phyloP scores from a whole-genome alignment of 2,329 filamentous ascomycete species.

The Alternaria gaisen region DNA sequence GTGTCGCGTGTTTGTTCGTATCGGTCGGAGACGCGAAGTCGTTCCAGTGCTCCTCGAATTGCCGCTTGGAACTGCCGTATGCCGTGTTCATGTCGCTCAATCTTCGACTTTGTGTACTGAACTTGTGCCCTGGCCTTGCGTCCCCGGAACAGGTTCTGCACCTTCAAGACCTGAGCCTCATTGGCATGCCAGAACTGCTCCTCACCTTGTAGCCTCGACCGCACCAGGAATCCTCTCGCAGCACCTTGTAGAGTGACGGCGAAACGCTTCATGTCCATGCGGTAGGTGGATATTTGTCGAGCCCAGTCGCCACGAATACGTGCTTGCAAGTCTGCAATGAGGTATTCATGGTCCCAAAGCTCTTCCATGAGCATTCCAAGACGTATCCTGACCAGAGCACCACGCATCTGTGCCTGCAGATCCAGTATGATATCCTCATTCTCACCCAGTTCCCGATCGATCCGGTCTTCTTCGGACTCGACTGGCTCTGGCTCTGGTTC shows the following conservation, averaged over 20 bases:
- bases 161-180: conserved; percentile 75
- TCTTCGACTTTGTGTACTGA: conserved; percentile 57
- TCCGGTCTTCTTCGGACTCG: conserved; percentile 89
- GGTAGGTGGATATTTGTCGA: conserved; percentile 82
- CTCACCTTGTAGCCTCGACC: conserved; percentile 68
- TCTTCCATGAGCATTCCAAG: conserved; percentile 86
- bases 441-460: conserved; percentile 81
- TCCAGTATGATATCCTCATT: conserved; percentile 77
- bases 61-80: conserved; percentile 65
- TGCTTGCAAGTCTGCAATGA: conserved; percentile 83
- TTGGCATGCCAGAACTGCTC: conserved; percentile 74
- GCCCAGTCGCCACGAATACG: conserved; percentile 88
- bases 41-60: conserved; percentile 59
- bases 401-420: conserved; percentile 85
- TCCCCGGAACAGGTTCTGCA: conserved; percentile 84
- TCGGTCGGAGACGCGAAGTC: conserved; percentile 57
- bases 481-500: conserved; percentile 77
- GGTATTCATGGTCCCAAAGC: conserved; percentile 85
- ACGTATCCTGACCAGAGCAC: conserved; percentile 77
- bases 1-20: conserved; percentile 70
- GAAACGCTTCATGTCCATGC: conserved; percentile 82
- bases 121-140: conserved; percentile 62
- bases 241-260: conserved; percentile 82
- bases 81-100: conserved; percentile 56
- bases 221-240: conserved; percentile 77